A percentile compares a stretch with the other conserved stretches of the same genome.
Conservation (phyloP, 108 stramenopile genomes). For the Chaetoceros tenuissimus region DNA sequence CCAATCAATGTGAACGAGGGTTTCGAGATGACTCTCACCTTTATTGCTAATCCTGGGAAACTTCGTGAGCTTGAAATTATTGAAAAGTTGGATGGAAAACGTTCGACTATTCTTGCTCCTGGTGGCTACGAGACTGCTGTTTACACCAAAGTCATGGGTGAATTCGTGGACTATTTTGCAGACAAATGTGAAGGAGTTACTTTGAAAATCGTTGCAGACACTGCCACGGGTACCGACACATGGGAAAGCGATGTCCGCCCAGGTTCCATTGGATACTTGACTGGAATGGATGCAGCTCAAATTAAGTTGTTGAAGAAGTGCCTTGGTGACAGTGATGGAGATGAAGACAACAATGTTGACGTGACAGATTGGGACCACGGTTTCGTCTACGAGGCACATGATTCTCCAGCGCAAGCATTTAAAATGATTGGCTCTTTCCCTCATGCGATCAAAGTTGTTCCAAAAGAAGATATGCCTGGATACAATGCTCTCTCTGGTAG, state of each 20-base stretch:
- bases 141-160: conserved; percentile 43
- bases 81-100: conserved; percentile 37
- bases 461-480: conserved; percentile 17
- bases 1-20: conserved; percentile 15
- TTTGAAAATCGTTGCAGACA: conserved; percentile 33
- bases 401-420: conserved; percentile 20
- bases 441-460: conserved; percentile 48
- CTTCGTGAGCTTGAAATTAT: conserved; percentile 38
- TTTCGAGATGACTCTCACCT: conserved; percentile 29
- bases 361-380: conserved; percentile 63
- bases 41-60: conserved; percentile 36
- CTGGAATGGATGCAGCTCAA: conserved; percentile 21
- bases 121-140: conserved; percentile 20
- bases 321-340: conserved; percentile 56
- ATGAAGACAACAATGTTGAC: conserved; percentile 44
- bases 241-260: conserved; percentile 22
- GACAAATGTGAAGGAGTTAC: conserved; percentile 41
- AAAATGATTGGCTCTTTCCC: conserved; percentile 39
- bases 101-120: conserved; percentile 23
- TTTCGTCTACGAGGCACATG: conserved; percentile 9
- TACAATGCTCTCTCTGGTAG: conserved; percentile 31
- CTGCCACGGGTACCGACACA: conserved; percentile 9
- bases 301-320: conserved; percentile 49
- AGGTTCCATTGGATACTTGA: conserved; percentile 30
- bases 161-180: conserved; percentile 46